Percentiles rank a stretch among this genome's conserved stretches.
These are phyloP conservation scores for Verticillium nubilum DNA, from an alignment of 2,329 filamentous ascomycete genomes.

Conservation along the genomic window DNA sequence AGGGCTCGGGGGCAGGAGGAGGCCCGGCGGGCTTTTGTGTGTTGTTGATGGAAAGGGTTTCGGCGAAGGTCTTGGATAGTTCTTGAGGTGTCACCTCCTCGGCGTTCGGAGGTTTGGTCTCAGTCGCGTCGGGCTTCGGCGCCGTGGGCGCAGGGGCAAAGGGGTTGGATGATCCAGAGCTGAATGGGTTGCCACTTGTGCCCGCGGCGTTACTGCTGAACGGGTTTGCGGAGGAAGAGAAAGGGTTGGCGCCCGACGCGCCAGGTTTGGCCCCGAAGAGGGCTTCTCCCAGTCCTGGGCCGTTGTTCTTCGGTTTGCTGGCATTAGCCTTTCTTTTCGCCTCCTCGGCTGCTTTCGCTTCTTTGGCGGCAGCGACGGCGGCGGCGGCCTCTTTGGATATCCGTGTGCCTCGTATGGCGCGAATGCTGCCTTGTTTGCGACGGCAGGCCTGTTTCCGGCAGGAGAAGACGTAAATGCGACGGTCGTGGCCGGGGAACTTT, in stretches of 20 bases:
- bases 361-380: constrained; percentile 14
- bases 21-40: constrained; percentile 28
- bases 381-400: constrained; percentile 37
- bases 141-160: constrained; percentile 20
- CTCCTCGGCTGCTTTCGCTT: constrained; percentile 26
- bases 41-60: constrained; percentile 70
- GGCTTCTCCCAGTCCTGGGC: constrained; percentile 54
- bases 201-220: constrained; percentile 46
- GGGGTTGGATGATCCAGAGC: constrained; percentile 19
- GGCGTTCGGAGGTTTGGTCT: constrained; percentile 13
- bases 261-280: constrained; percentile 60
- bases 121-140: constrained; percentile 25
- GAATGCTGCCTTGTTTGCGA: constrained; percentile 75
- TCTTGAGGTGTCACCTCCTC: constrained; percentile 13
- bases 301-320: constrained; percentile 23
- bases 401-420: constrained; percentile 66
- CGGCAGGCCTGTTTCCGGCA: constrained; percentile 76
- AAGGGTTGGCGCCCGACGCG: constrained; percentile 45
- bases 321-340: constrained; percentile 21
- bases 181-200: constrained; percentile 40
- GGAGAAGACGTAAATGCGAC: constrained; percentile 80
- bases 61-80: constrained; percentile 63
- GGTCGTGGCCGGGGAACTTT: constrained; percentile 78
- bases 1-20: constrained; percentile 56
- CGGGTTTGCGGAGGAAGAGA: constrained; percentile 50